Evolutionary conservation across 768 basidiomycete genomes (phyloP).

Genomic region (Mycena kentingensis): DNA sequence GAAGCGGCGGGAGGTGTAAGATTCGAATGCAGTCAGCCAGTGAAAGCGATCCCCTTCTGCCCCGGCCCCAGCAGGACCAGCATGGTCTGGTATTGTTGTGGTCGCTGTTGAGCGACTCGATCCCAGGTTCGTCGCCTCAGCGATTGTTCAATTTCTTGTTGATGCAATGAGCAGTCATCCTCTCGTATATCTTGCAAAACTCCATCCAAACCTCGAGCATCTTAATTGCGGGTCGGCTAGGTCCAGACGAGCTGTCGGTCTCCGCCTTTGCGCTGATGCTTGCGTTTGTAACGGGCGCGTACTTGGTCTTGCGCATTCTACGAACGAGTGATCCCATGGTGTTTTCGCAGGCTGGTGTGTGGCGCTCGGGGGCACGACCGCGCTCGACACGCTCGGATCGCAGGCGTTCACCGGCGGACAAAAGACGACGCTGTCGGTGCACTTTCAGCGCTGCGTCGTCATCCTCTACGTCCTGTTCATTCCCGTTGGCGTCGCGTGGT

Average conservation of each 20-base stretch:
- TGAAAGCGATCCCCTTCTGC: slow-evolving; percentile 36
- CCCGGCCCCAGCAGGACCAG: not conserved
- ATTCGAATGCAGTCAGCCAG: slow-evolving; percentile 18
- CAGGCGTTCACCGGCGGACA: slow-evolving; percentile 72
- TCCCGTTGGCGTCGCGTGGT: slow-evolving; percentile 66
- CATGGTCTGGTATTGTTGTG: slow-evolving; percentile 36
- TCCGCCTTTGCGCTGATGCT: slow-evolving; percentile 78
- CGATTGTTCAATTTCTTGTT: not conserved
- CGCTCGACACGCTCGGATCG: slow-evolving; percentile 76
- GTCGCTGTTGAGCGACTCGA: slow-evolving; percentile 56
- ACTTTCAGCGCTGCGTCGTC: slow-evolving; percentile 69
- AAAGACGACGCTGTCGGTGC: slow-evolving; percentile 67
- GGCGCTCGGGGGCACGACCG: slow-evolving; percentile 77
- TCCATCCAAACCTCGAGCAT: slow-evolving; percentile 70
- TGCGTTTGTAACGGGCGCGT: slow-evolving; percentile 78
- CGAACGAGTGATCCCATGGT: slow-evolving; percentile 53
- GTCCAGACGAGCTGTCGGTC: slow-evolving; percentile 68
- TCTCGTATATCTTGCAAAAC: slow-evolving; percentile 74
- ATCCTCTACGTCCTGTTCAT: slow-evolving; percentile 65
- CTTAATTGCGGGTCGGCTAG: slow-evolving; percentile 64
- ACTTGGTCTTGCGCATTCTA: slow-evolving; percentile 27
- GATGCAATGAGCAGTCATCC: slow-evolving; percentile 47
- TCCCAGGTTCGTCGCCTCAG: slow-evolving; percentile 47
- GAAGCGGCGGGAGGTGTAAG: not conserved
- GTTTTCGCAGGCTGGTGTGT: slow-evolving; percentile 66